Conservation (phyloP, 495 filamentous ascomycete species). For the Amorphotheca resinae region DNA sequence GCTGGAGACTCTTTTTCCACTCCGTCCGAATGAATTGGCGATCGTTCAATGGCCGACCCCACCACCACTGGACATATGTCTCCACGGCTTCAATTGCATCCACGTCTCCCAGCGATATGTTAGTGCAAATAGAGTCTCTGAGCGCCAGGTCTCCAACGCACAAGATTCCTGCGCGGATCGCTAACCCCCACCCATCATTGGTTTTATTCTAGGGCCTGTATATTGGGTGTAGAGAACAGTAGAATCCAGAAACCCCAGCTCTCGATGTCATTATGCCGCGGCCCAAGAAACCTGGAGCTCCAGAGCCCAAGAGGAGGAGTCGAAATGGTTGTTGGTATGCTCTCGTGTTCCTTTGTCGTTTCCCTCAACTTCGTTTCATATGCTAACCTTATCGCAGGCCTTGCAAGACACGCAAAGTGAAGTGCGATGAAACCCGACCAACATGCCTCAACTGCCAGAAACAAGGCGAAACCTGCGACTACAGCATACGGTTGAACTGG, state of each 20-base stretch:
- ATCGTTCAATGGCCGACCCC: no score
- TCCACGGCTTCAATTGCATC: neutral
- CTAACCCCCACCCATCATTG: neutral
- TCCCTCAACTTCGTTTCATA: neutral
- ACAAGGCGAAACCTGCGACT: conserved; percentile 70
- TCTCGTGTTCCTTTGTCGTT: neutral
- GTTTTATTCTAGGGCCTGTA: neutral
- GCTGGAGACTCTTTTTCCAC: no score
- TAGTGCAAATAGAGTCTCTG: neutral
- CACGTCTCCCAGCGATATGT: neutral
- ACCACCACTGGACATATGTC: neutral
- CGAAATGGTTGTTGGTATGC: conserved; percentile 79
- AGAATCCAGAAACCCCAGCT: neutral
- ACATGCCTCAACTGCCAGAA: conserved; percentile 65
- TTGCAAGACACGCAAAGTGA: conserved; percentile 77
- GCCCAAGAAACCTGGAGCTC: conserved; percentile 50
- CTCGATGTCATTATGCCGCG: conserved; percentile 42
- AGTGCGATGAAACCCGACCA: conserved; percentile 79
- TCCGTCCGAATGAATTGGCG: no score
- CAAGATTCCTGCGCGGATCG: neutral
- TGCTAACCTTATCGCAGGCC: conserved; percentile 37
- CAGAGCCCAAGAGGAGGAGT: conserved; percentile 59
- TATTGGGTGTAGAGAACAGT: neutral
- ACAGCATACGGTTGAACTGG: conserved; percentile 78
- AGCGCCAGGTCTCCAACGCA: conserved; percentile 2